These are phyloP conservation scores for Elsinoe necatrix DNA, from an alignment of 2,329 filamentous ascomycete species.

Conservation along the genomic window DNA sequence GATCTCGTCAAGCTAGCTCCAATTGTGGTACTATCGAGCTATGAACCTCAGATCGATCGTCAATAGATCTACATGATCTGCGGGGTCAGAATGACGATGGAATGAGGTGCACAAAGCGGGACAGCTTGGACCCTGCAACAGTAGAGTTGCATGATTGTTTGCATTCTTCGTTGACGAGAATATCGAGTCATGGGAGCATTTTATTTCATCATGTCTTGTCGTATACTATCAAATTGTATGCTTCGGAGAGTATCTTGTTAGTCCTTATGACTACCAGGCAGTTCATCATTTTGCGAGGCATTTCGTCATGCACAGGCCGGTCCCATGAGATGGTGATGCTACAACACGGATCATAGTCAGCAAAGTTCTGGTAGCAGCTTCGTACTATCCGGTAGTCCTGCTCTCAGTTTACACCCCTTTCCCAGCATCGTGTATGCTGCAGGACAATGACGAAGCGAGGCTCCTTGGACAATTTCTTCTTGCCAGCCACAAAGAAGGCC, in stretches of 20 bases:
- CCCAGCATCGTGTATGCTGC: no score
- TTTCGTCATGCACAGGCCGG: no score
- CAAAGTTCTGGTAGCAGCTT: no score
- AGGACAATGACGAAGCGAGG: slow-evolving; percentile 9
- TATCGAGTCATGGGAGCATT: background rate
- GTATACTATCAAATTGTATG: no score
- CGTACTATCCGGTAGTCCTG: no score
- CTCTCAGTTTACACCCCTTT: background rate
- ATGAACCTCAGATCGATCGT: background rate
- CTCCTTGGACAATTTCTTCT: slow-evolving; percentile 16
- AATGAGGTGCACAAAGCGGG: background rate
- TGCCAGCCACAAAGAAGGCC: background rate
- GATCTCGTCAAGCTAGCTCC: slow-evolving; percentile 5
- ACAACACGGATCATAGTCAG: no score
- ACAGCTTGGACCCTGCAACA: background rate
- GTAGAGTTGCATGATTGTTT: background rate
- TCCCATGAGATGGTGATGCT: no score
- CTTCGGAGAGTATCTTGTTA: no score
- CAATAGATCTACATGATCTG: background rate
- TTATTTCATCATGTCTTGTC: no score
- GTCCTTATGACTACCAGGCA: no score
- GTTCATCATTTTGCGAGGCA: no score
- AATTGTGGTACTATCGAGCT: slow-evolving; percentile 3
- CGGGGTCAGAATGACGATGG: slow-evolving; percentile 6
- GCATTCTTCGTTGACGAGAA: background rate